Percentiles rank a stretch among this genome's conserved stretches.
These are phyloP conservation scores for Physocladia obscura DNA, from an alignment of 192 early-diverging fungal species.

Conservation along the genomic window DNA sequence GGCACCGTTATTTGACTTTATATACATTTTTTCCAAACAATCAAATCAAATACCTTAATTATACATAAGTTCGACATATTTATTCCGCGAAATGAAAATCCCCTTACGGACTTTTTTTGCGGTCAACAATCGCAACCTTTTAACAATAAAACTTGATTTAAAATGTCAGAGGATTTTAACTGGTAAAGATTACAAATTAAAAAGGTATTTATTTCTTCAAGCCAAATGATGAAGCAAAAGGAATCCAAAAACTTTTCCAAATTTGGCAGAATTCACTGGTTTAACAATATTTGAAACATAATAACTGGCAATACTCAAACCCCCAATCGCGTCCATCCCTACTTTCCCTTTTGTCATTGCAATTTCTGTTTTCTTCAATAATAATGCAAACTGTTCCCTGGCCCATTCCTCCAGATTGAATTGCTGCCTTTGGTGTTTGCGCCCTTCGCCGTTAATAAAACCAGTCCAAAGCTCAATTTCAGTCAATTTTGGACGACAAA, in stretches of 20 bases:
- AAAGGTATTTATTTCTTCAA: too few species aligned
- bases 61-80: too few species aligned
- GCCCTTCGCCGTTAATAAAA: slow-evolving; percentile 2
- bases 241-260: slow-evolving; percentile 20
- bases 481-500: slow-evolving; percentile 2
- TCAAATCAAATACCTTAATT: too few species aligned
- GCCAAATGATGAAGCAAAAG: slow-evolving; percentile 12
- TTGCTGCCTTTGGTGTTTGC: not conserved
- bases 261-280: not conserved
- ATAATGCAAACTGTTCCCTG: slow-evolving; percentile 11
- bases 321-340: not conserved
- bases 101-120: too few species aligned
- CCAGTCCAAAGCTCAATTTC: slow-evolving; percentile 27
- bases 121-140: too few species aligned
- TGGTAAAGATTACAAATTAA: too few species aligned
- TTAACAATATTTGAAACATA: slow-evolving; percentile 27
- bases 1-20: too few species aligned
- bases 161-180: too few species aligned
- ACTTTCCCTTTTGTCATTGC: not conserved
- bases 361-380: slow-evolving; percentile 9
- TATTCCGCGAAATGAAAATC: too few species aligned
- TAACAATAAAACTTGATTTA: too few species aligned
- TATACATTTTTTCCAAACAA: too few species aligned
- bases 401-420: slow-evolving; percentile 24
- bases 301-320: slow-evolving; percentile 5